Percentiles rank a stretch among this genome's conserved stretches.
Conservation (phyloP, 2,329 filamentous ascomycete species). For the Botrytis galanthina region DNA sequence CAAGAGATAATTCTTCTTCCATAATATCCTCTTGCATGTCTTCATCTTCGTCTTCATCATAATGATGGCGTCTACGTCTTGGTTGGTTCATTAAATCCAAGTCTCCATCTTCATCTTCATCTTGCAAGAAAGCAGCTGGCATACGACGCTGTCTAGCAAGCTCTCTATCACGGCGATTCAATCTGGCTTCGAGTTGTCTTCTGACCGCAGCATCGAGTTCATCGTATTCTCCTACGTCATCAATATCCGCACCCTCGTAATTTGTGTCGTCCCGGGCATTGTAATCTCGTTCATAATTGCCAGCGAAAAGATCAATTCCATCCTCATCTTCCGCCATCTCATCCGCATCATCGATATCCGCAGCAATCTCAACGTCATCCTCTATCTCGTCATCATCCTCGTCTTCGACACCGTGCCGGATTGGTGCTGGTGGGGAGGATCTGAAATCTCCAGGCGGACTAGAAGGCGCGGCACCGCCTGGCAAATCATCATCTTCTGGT, state of each 20-base stretch:
- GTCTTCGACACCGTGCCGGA: slow-evolving; percentile 61
- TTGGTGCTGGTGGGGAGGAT: slow-evolving; percentile 60
- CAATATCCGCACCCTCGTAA: slow-evolving; percentile 71
- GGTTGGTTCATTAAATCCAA: slow-evolving; percentile 84
- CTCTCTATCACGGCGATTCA: slow-evolving; percentile 73
- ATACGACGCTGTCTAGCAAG: slow-evolving; percentile 64
- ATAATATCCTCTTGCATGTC: slow-evolving; percentile 91
- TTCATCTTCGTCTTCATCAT: slow-evolving; percentile 92
- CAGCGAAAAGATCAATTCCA: slow-evolving; percentile 73
- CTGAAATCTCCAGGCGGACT: slow-evolving; percentile 55
- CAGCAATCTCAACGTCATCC: slow-evolving; percentile 68
- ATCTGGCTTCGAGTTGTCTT: slow-evolving; percentile 67
- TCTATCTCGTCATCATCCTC: slow-evolving; percentile 69
- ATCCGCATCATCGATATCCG: slow-evolving; percentile 74
- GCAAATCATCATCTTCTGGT: slow-evolving; percentile 59
- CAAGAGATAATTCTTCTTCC: slow-evolving; percentile 90
- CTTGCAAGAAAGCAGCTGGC: slow-evolving; percentile 70
- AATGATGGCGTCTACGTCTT: slow-evolving; percentile 79
- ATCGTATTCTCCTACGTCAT: slow-evolving; percentile 75
- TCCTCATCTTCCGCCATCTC: slow-evolving; percentile 81
- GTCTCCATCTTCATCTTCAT: slow-evolving; percentile 77
- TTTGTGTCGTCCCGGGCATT: slow-evolving; percentile 61
- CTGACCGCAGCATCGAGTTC: slow-evolving; percentile 65
- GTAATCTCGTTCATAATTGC: slow-evolving; percentile 72
- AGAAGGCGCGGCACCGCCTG: slow-evolving; percentile 51